A percentile compares a stretch with the other conserved stretches of the same genome.
Evolutionary conservation across 129 eudicot species (phyloP).

Genomic region (Sambucus nigra): DNA sequence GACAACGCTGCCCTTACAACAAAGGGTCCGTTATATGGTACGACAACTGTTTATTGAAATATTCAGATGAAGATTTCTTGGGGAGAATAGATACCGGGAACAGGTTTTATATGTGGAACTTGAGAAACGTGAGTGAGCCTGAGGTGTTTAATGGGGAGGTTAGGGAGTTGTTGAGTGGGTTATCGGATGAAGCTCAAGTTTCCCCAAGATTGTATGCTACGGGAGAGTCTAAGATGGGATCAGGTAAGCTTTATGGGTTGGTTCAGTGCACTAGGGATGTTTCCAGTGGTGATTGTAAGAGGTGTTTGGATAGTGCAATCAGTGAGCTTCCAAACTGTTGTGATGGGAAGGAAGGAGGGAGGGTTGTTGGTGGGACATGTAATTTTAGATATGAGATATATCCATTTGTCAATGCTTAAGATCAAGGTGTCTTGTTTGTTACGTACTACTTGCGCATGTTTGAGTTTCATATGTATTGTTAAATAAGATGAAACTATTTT

Average conservation of each 20-base stretch:
- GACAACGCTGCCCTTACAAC: constrained; percentile 25
- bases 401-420: constrained; percentile 18
- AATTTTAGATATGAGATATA: constrained; percentile 36
- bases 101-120: constrained; percentile 10
- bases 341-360: constrained; percentile 36
- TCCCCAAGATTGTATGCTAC: constrained; percentile 19
- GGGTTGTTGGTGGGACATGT: constrained; percentile 43
- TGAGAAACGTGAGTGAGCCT: constrained; percentile 15
- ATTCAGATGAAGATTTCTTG: constrained; percentile 24
- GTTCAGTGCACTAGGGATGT: constrained; percentile 39
- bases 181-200: constrained; percentile 9
- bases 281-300: constrained; percentile 32
- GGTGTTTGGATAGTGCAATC: constrained; percentile 29
- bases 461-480: too few relatives aligned
- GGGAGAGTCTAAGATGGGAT: constrained; percentile 9
- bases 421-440: neutral
- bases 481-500: neutral
- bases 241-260: constrained; percentile 26
- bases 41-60: constrained; percentile 30
- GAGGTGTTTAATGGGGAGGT: constrained; percentile 9
- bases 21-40: constrained; percentile 33
- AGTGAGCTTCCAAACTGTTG: constrained; percentile 35
- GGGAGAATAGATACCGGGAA: constrained; percentile 19
- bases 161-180: constrained; percentile 14
- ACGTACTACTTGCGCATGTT: neutral